Base-by-base conservation (phyloP, 257 asterid species). In the Solanum lignicaule region DNA sequence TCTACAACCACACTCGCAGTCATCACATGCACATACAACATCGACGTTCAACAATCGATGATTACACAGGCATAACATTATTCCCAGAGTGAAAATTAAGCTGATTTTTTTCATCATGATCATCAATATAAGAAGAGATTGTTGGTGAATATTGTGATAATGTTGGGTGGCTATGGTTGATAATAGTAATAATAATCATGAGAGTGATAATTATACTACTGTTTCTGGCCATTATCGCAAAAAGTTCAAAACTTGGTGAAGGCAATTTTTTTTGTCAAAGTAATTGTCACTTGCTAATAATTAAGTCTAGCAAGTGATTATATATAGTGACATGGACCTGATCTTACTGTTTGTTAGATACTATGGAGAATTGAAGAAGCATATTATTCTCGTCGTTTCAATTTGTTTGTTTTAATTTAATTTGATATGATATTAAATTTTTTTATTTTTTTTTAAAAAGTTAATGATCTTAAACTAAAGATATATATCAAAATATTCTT, bases 371-470 rank as follows among this genome's bases (percentile, higher is more conserved):
- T 16, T 52, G 23, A 52, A 52, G 9, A 16, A 52, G 3, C 60
- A 2, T 46, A 4, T 46, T 36, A 1, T 46, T 13, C 55, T 13
- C 18, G 39, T 1, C 6, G 1, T 46, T 52, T 16, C 6, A 0
- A 15, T 52, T 52, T 52, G 1, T 16, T 15, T 48, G 58, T 48
- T 48, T 48, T 14, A 48, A 5, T 48, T 48, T 14, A 48, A 15
- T 0, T 48, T 48, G 7, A 46, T 1, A 14, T 14, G 58, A 14
- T 46, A 5, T 46, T 46, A 0, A 0, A 46, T 12, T 43, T 7
- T 43, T n/a, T n/a, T n/a, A n/a, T n/a, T n/a, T n/a, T n/a, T n/a
- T n/a, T n/a, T n/a, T n/a, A n/a, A 4, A 11, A 12, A 43, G 3
- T 43, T 43, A 43, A 13, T 43, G 5, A 43, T 43, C 18, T 13